Conservation (phyloP, 2,329 filamentous ascomycete species). For the Colletotrichum endophyticum region DNA sequence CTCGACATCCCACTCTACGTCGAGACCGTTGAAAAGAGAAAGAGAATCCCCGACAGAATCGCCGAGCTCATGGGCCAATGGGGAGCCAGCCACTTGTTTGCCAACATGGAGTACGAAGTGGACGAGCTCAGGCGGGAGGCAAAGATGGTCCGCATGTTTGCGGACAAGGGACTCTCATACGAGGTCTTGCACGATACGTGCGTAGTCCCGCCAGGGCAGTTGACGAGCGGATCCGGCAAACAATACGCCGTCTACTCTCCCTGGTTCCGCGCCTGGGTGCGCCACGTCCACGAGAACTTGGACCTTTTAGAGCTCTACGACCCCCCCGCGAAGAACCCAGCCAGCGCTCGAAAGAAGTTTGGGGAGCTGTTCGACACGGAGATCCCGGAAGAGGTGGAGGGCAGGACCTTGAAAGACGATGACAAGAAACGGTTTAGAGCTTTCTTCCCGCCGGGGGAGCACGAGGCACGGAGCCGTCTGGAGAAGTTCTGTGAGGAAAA, state of each 20-base stretch:
- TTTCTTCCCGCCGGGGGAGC: slow-evolving; percentile 78
- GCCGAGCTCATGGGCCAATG: slow-evolving; percentile 71
- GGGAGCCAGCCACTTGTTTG: slow-evolving; percentile 76
- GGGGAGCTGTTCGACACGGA: slow-evolving; percentile 60
- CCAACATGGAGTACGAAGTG: slow-evolving; percentile 90
- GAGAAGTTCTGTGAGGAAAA: slow-evolving; percentile 71
- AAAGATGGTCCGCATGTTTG: slow-evolving; percentile 63
- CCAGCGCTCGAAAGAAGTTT: slow-evolving; percentile 46
- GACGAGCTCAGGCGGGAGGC: slow-evolving; percentile 85
- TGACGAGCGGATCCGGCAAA: slow-evolving; percentile 71
- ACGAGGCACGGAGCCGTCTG: slow-evolving; percentile 70
- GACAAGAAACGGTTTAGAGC: slow-evolving; percentile 61
- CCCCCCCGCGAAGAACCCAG: slow-evolving; percentile 41
- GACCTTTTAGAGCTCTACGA: slow-evolving; percentile 69
- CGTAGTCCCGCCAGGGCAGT: slow-evolving; percentile 74
- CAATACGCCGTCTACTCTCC: slow-evolving; percentile 87
- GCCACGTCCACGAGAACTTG: slow-evolving; percentile 72
- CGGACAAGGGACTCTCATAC: slow-evolving; percentile 70
- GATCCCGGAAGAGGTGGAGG: slow-evolving; percentile 67
- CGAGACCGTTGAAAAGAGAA: slow-evolving; percentile 72
- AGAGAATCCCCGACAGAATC: slow-evolving; percentile 64
- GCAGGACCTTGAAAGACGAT: slow-evolving; percentile 64
- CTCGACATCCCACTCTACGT: slow-evolving; percentile 81
- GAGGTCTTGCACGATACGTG: slow-evolving; percentile 82
- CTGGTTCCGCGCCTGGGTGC: slow-evolving; percentile 81